phyloP scores from a whole-genome alignment of 2,329 filamentous ascomycete genomes.

The Nemania sp. region DNA sequence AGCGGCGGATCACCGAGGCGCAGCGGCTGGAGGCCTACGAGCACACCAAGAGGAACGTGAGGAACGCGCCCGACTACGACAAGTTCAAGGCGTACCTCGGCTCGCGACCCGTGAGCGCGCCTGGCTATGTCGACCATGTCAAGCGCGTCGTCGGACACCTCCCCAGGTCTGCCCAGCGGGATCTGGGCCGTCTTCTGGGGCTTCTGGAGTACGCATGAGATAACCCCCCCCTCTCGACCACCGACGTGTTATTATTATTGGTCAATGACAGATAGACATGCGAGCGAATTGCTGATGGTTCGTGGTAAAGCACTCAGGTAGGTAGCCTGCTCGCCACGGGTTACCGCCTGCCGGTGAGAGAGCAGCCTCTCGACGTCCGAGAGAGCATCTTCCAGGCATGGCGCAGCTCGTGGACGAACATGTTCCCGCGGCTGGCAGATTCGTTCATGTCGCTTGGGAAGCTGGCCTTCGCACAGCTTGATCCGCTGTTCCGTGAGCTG shows the following conservation, averaged over 20 bases:
- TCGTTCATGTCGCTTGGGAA: constrained; percentile 35
- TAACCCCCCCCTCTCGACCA: not conserved
- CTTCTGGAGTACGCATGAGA: constrained; percentile 49
- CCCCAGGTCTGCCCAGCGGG: constrained; percentile 40
- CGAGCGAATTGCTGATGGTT: constrained; percentile 19
- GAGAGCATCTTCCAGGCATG: constrained; percentile 67
- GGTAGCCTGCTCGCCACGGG: constrained; percentile 71
- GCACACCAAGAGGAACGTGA: constrained; percentile 43
- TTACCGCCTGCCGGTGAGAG: constrained; percentile 63
- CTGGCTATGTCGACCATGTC: constrained; percentile 57
- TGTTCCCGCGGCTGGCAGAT: constrained; percentile 56
- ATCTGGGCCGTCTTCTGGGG: constrained; percentile 47
- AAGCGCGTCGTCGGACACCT: constrained; percentile 47
- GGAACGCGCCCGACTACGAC: constrained; percentile 46
- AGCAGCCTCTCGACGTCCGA: constrained; percentile 64
- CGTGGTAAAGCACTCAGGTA: constrained; percentile 56
- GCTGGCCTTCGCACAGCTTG: constrained; percentile 59
- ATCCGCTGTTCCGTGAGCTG: constrained; percentile 57
- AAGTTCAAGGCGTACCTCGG: constrained; percentile 57
- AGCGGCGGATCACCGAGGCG: constrained; percentile 53
- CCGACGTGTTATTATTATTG: not conserved
- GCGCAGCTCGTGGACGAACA: constrained; percentile 59
- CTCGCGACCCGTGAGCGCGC: constrained; percentile 55
- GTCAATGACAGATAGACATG: not conserved
- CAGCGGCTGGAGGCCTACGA: constrained; percentile 55